Base-by-base conservation (phyloP, 2,329 filamentous ascomycete species). In the Aspergillus hiratsukae region DNA sequence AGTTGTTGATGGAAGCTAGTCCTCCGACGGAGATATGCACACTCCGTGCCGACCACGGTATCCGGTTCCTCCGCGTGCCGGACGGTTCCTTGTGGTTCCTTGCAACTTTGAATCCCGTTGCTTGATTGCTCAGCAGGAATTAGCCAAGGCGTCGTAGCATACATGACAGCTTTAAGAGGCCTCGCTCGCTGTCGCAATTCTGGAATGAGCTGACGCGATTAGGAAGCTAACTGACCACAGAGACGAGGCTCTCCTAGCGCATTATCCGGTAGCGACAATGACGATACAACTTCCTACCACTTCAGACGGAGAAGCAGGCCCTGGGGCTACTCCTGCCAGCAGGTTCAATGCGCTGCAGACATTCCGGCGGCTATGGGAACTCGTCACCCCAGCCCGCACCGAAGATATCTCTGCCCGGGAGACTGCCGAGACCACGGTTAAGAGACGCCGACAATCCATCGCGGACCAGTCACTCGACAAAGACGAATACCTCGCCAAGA, bases 391-490 rank as follows among this genome's bases (percentile, higher is more conserved):
- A 28, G 14, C 11, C 28, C 14, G 35, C 19, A 29, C 27, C 21
- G 48, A 25, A 17, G 19, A 11, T 17, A 10, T 28, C 19, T n/a
- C 23, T 21, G 31, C 43, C 25, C 48, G 14, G 28, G 48, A 53
- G 17, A 52, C 49, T 7, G 29, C 61, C 9, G 50, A 66, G 54
- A 67, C 62, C 4, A 61, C 66, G 1, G 9, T 51, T 5, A 52
- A 57, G 11, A 58, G 68, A 41, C 64, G 60, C 35, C 66, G 56
- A 45, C 64, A 59, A 2, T 65, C 67, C 14, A 61, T 56, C 11
- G 56, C 62, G 35, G 60, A 63, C 37, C 58, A 61, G 27, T 63
- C 68, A 10, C 60, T 70, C 48, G 64, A 69, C 29, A 59, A 61
- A 21, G 63, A 66, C 41, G 56, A 58, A 50, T 56, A 64, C 46